Base-by-base conservation (phyloP, 495 filamentous ascomycete species). In the Chlorociboria aeruginascens region DNA sequence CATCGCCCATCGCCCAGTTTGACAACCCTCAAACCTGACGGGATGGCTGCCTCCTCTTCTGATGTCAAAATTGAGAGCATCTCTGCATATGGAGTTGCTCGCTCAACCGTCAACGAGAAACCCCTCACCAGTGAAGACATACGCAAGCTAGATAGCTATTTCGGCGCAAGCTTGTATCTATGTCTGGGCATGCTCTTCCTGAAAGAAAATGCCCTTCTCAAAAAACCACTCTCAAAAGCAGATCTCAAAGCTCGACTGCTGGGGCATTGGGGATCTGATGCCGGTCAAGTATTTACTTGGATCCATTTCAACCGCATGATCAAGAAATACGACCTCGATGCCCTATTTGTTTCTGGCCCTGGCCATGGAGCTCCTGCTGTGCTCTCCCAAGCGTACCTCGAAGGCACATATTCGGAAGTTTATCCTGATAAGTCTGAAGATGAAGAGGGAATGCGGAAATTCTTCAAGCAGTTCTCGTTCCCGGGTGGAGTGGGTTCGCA, bases 391-490 rank as follows among this genome's bases (percentile, higher is more conserved):
- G 73, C 77, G n/a, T 86, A 85, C 52, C 73, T 85, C 7, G 81
- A 86, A 51, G 81, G 81, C 13, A 74, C 76, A n/a, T 85, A 85
- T 56, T 78, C 76, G 0, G 80, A 85, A 56, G 74, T 84, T 3
- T 86, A 83, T 43, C 77, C 80, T 3, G 73, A 82, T 45, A 81
- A 73, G 57, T 70, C 71, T 8, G 75, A 83, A 49, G 74, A 82
- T 61, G 69, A 69, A 36, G 68, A 74, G 43, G 81, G 82, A 28
- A 68, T 85, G 76, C 69, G 72, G 54, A 68, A 67, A 41, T 84
- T 86, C 68, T 85, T 85, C 73, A 83, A 83, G 66, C 78, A 83
- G 54, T 86, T 85, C 66, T 83, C 80, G 13, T 85, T 86, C 60
- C 82, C 82, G 4, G 82, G 82, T 31, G 82, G 82, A 12, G 77